phyloP scores from a whole-genome alignment of 768 basidiomycete species.

The Panaeolus papilionaceus region DNA sequence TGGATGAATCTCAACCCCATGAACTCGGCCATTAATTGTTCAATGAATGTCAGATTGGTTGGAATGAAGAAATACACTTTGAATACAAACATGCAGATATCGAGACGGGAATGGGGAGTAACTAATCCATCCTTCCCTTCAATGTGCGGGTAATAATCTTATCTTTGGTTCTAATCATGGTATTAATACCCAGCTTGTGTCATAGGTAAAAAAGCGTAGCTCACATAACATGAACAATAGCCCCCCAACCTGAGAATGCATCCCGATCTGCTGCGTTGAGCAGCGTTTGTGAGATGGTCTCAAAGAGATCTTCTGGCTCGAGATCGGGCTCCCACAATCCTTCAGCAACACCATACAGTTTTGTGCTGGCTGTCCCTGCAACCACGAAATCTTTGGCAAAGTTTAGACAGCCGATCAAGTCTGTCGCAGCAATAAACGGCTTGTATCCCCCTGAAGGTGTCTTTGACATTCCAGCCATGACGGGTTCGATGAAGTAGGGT shows the following conservation, averaged over 20 bases:
- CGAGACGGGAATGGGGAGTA: conserved; percentile 23
- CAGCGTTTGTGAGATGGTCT: conserved; percentile 96
- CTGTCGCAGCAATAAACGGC: conserved; percentile 95
- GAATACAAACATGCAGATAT: conserved; percentile 21
- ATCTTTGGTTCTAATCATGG: conserved; percentile 65
- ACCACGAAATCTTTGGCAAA: conserved; percentile 98
- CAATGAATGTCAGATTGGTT: conserved; percentile 5
- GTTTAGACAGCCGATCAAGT: conserved; percentile 92
- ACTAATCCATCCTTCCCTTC: conserved; percentile 91
- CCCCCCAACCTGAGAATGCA: conserved; percentile 97
- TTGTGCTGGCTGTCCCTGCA: conserved; percentile 89
- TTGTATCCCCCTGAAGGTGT: conserved; percentile 73
- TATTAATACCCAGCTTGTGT: conserved; percentile 19
- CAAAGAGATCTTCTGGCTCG: conserved; percentile 95
- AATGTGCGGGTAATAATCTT: conserved; percentile 83
- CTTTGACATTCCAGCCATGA: conserved; percentile 89
- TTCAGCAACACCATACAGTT: conserved; percentile 97
- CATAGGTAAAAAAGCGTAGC: conserved; percentile 32
- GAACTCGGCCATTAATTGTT: not conserved
- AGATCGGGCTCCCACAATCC: conserved; percentile 98
- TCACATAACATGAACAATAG: conserved; percentile 94
- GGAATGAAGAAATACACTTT: conserved; percentile 22
- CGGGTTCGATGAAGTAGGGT: conserved; percentile 96
- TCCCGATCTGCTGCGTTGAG: conserved; percentile 96
- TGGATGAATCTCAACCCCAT: too few relatives aligned